These are phyloP conservation scores for Porcisia hertigi DNA, from an alignment of 208 protist genomes.

Conservation along the genomic window DNA sequence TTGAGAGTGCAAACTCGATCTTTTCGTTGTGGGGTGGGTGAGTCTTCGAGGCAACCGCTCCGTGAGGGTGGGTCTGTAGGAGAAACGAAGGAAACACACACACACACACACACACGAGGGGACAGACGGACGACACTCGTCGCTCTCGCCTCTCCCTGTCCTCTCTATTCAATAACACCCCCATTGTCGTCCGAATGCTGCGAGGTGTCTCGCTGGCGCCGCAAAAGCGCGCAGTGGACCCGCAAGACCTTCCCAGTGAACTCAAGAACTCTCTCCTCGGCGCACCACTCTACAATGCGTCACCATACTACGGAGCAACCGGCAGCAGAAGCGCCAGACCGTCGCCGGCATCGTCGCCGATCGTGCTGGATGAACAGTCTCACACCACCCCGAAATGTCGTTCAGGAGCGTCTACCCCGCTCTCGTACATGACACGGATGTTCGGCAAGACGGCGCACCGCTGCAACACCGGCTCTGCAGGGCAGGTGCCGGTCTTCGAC, in stretches of 20 bases:
- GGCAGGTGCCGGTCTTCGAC: conserved; percentile 71
- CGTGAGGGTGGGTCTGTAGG: too few relatives aligned
- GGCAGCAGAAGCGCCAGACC: conserved; percentile 1
- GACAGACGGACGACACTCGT: not conserved
- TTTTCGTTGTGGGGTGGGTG: not conserved
- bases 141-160: not conserved
- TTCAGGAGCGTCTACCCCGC: not conserved
- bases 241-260: conserved; percentile 36
- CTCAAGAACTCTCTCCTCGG: conserved; percentile 41
- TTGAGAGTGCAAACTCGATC: not conserved
- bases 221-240: conserved; percentile 21
- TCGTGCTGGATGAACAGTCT: not conserved
- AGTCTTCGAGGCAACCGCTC: not conserved
- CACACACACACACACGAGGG: too few relatives aligned
- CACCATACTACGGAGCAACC: conserved; percentile 22
- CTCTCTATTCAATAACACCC: not conserved
- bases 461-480: conserved; percentile 1
- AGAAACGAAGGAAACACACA: not conserved
- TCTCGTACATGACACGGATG: conserved; percentile 9
- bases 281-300: not conserved
- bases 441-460: conserved; percentile 11
- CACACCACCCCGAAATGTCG: too few relatives aligned
- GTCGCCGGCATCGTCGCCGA: not conserved
- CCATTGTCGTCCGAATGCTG: conserved; percentile 14
- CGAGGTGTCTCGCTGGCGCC: conserved; percentile 50